Base-by-base conservation (phyloP, 164 flowering plant genomes). In the Tetracentron sinense region DNA sequence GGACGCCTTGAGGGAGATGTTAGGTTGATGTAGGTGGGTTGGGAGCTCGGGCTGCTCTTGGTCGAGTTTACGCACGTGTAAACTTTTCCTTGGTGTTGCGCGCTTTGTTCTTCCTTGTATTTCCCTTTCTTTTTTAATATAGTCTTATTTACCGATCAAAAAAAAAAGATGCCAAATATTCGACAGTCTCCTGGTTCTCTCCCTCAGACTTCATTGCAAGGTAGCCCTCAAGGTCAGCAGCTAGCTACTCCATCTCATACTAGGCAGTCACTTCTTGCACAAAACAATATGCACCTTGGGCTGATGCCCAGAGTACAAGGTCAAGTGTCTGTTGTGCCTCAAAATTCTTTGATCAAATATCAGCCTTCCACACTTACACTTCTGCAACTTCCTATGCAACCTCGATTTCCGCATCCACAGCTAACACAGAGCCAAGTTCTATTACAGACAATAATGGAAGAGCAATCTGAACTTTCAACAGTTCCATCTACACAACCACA, bases 191-290 rank as follows among this genome's bases (percentile, higher is more conserved):
- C 88, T n/a, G 68, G 70, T 71, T 79, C 80, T 30, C 49, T 64
- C 22, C 31, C 65, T 49, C 83, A 72, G 67, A 69, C 74, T 67
- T 44, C 69, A n/a, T 10, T 63, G 23, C 82, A 80, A 67, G 84
- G 74, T 53, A 68, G 65, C 38, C 69, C 38, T 49, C 82, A 66
- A 38, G 72, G 73, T 65, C 80, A 59, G 64, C 78, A 65, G 42
- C 61, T 70, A 30, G 58, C 78, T 21, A 52, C 42, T 69, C 86
- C 79, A 65, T 70, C 70, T 66, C 71, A 67, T 64, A 72, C 83
- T 66, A 79, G 83, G 21, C 73, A 83, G 42, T 77, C 84, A 25
- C 80, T 87, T 58, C 72, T 75, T 70, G 56, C 77, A 42, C 90
- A 79, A 70, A 81, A 69, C 56, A 79, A 69, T 60, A 23, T 42